These are phyloP conservation scores for Venturia carpophila DNA, from an alignment of 2,329 filamentous ascomycete species.

Conservation along the genomic window DNA sequence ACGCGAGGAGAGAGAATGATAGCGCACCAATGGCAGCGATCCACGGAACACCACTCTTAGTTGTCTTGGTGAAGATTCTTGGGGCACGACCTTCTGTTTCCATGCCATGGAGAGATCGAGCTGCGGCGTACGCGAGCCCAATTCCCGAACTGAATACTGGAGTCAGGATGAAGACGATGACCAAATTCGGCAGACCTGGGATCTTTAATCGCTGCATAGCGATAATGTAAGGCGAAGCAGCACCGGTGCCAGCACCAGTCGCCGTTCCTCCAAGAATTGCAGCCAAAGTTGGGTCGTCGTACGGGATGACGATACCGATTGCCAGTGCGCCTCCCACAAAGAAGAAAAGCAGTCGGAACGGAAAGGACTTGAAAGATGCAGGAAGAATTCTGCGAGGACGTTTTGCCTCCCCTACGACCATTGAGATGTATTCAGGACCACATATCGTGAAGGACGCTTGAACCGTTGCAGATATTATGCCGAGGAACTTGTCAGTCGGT, in stretches of 20 bases:
- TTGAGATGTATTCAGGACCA: constrained; percentile 42
- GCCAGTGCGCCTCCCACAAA: constrained; percentile 40
- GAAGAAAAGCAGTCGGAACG: constrained; percentile 40
- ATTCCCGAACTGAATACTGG: constrained; percentile 47
- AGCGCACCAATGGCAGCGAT: constrained; percentile 47
- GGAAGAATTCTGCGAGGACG: constrained; percentile 40
- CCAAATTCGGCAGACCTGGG: constrained; percentile 47
- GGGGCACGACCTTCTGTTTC: constrained; percentile 41
- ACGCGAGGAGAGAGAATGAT: constrained; percentile 31
- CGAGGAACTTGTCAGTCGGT: constrained; percentile 28
- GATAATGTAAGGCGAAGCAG: constrained; percentile 56
- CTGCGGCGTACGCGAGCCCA: constrained; percentile 17
- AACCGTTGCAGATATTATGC: constrained; percentile 30
- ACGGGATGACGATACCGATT: constrained; percentile 35
- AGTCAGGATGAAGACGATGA: constrained; percentile 49
- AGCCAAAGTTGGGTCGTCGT: constrained; percentile 25
- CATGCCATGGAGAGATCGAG: constrained; percentile 28
- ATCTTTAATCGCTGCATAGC: constrained; percentile 51
- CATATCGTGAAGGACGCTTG: constrained; percentile 41
- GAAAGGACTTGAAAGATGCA: constrained; percentile 42
- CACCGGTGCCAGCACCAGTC: constrained; percentile 39
- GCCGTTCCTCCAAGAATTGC: constrained; percentile 29
- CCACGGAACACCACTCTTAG: constrained; percentile 50
- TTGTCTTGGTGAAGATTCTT: constrained; percentile 46
- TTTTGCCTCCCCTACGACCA: constrained; percentile 41